These are phyloP conservation scores for Amphichorda felina DNA, from an alignment of 2,329 filamentous ascomycete species.

Conservation along the genomic window DNA sequence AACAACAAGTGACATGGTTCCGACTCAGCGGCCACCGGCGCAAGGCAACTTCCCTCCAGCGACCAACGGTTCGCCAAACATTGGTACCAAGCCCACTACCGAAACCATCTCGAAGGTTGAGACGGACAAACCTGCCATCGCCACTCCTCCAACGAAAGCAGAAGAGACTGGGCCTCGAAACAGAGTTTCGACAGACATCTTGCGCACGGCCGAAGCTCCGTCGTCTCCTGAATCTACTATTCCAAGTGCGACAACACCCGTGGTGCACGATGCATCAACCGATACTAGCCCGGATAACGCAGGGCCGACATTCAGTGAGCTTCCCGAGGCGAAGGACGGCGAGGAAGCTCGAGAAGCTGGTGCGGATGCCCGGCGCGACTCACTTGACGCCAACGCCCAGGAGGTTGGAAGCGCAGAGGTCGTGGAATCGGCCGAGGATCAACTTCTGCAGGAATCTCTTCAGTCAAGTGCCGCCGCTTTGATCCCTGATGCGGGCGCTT, in stretches of 20 bases:
- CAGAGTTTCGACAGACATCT: constrained; percentile 11
- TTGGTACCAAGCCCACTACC: neutral
- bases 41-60: constrained; percentile 20
- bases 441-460: constrained; percentile 29
- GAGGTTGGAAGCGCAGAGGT: constrained; percentile 2
- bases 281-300: constrained; percentile 67
- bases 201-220: constrained; percentile 28
- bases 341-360: neutral
- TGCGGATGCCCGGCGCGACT: neutral
- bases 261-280: constrained; percentile 54
- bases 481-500: constrained; percentile 3
- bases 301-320: constrained; percentile 40
- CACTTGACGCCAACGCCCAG: constrained; percentile 2
- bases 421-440: constrained; percentile 25
- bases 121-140: neutral
- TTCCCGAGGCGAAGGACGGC: constrained; percentile 25
- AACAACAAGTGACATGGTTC: neutral
- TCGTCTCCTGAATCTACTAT: constrained; percentile 56
- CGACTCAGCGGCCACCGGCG: constrained; percentile 7
- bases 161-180: neutral
- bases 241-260: constrained; percentile 63
- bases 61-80: constrained; percentile 14
- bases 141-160: neutral
- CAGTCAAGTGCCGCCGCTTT: constrained; percentile 13
- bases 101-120: neutral